phyloP scores from a whole-genome alignment of 73 alveolate species.

The Paramecium pentaurelia region DNA sequence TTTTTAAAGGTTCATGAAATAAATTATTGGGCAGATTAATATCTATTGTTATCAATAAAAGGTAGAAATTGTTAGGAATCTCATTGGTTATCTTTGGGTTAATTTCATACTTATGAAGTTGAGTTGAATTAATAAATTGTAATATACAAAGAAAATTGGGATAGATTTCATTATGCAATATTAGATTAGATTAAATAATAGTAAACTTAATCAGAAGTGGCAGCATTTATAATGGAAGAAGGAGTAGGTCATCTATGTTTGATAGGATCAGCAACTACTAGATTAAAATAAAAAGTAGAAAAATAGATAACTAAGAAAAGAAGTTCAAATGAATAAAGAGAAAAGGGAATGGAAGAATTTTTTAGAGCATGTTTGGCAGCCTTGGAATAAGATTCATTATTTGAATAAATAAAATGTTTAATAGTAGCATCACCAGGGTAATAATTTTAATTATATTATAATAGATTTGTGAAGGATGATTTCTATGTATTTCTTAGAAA shows the following conservation, averaged over 20 bases:
- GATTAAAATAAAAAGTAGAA: conserved; percentile 43
- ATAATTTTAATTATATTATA: neutral
- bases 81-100: conserved; percentile 41
- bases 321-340: conserved; percentile 28
- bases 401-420: conserved; percentile 43
- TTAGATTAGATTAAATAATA: neutral
- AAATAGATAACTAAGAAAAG: conserved; percentile 40
- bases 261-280: conserved; percentile 21
- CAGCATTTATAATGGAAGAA: conserved; percentile 55
- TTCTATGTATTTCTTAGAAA: neutral
- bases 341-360: conserved; percentile 36
- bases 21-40: conserved; percentile 50
- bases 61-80: conserved; percentile 53
- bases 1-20: conserved; percentile 38
- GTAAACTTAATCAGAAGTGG: conserved; percentile 36
- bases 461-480: neutral
- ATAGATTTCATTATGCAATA: conserved; percentile 47
- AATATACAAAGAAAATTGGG: conserved; percentile 46
- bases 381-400: neutral
- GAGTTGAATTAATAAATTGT: conserved; percentile 41
- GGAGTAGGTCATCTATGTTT: conserved; percentile 53
- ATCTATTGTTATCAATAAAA: conserved; percentile 32
- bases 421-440: conserved; percentile 57
- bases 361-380: conserved; percentile 48
- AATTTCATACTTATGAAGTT: conserved; percentile 42